Base-by-base conservation (phyloP, 73 alveolate genomes). In the Tetrahymena elliotti region DNA sequence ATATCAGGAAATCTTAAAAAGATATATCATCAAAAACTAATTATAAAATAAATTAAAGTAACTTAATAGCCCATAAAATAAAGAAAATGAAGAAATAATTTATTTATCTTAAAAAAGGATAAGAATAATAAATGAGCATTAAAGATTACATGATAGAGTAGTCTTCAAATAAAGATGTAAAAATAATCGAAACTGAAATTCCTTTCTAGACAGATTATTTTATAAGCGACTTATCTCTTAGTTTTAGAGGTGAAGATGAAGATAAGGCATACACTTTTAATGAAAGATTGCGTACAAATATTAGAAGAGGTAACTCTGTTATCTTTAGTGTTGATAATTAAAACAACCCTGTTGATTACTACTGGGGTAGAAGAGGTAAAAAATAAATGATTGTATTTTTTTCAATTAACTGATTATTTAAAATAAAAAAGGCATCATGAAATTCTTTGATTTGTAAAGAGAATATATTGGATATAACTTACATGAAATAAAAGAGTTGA, bases 351-450 rank as follows among this genome's bases (percentile, higher is more conserved):
- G 38, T 18, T 27, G 88, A 68, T 4, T 68, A 68, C 11, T 68
- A 27, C 20, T 68, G 88, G 88, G 88, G 88, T 68, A 68, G 88
- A 68, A 68, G 88, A 68, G 88, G 88, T 68, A 47, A 47, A 47
- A 47, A 41, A 68, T n/a, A n/a, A n/a, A n/a, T n/a, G n/a, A 68
- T 18, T 68, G 38, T 11, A 68, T 31, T 68, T 1, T 18, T n/a
- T 68, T 68, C 4, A 68, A 24, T 68, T 68, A 18, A 68, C n/a
- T 68, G 4, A 68, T 5, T 24, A 7, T 27, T 40, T 93, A 12
- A 33, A 84, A 94, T 36, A 94, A 98, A 94, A 97, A 96, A 96
- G 99, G 99, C 13, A 88, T 97, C 96, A 93, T 92, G 83, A 97
- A 97, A 92, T 97, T 97, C 97, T 97, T 97, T 52, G 99, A 97